These are phyloP conservation scores for Fusarium subtropicale DNA, from an alignment of 2,329 filamentous ascomycete species.

Conservation along the genomic window DNA sequence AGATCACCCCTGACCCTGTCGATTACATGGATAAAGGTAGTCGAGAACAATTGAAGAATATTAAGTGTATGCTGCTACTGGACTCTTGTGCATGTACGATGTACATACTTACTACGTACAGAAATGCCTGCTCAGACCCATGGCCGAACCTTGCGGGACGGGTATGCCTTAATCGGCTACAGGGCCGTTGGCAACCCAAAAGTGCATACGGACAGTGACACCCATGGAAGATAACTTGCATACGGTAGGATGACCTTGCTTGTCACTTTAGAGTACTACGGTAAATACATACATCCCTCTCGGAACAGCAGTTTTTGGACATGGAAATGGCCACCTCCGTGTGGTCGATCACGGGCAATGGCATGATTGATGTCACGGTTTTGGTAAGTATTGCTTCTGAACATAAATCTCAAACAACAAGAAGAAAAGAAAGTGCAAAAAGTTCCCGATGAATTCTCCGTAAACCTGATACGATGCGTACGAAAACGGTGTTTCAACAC, in stretches of 20 bases:
- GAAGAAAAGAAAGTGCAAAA: constrained; percentile 1
- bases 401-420: not conserved
- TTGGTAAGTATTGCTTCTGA: not conserved
- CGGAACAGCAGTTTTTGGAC: not conserved
- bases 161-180: constrained; percentile 30
- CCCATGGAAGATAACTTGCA: not conserved
- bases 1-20: constrained; percentile 4
- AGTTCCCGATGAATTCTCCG: not conserved
- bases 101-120: not conserved
- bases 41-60: constrained; percentile 5
- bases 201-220: not conserved
- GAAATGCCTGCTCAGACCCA: constrained; percentile 3
- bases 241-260: not conserved
- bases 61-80: constrained; percentile 2
- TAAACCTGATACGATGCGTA: constrained; percentile 26
- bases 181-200: constrained; percentile 10
- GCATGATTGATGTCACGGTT: not conserved
- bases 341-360: not conserved
- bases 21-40: constrained; percentile 3
- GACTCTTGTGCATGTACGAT: not conserved
- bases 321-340: not conserved
- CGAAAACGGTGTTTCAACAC: constrained; percentile 33
- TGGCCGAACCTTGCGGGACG: not conserved
- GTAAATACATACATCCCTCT: not conserved
- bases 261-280: not conserved